These are phyloP conservation scores for Aspergillus sp. DNA, from an alignment of 2,329 filamentous ascomycete species.

Conservation along the genomic window DNA sequence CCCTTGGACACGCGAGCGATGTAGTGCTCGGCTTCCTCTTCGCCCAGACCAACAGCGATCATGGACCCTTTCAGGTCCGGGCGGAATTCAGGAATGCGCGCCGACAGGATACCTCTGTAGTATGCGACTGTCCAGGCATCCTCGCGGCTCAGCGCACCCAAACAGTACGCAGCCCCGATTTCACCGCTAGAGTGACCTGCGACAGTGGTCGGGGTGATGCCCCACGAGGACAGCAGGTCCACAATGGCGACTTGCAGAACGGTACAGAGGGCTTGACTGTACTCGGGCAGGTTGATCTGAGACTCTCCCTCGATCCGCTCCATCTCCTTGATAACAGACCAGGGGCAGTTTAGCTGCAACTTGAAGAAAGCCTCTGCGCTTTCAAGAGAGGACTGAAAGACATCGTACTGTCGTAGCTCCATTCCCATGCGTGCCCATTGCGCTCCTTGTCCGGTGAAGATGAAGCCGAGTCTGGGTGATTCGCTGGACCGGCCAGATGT, in stretches of 20 bases:
- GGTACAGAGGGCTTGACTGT: constrained; percentile 14
- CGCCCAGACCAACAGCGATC: constrained; percentile 26
- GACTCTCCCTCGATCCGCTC: constrained; percentile 15
- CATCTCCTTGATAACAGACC: constrained; percentile 23
- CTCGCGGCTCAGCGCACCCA: constrained; percentile 5
- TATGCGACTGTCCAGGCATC: constrained; percentile 19
- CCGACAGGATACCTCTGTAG: constrained; percentile 13
- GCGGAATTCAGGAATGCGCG: neutral
- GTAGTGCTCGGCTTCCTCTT: constrained; percentile 12
- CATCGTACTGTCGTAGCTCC: constrained; percentile 25
- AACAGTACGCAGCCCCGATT: constrained; percentile 16
- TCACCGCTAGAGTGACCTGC: constrained; percentile 18
- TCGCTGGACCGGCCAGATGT: neutral
- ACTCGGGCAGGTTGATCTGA: constrained; percentile 1
- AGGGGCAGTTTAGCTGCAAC: constrained; percentile 13
- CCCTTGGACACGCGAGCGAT: neutral
- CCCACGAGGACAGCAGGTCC: constrained; percentile 12
- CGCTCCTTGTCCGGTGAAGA: constrained; percentile 19
- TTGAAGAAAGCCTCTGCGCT: constrained; percentile 20
- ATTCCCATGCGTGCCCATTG: constrained; percentile 28
- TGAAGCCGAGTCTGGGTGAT: neutral
- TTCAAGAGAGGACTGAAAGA: constrained; percentile 18
- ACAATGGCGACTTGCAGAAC: constrained; percentile 14
- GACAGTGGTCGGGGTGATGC: constrained; percentile 5
- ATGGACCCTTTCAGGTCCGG: constrained; percentile 19